phyloP scores from a whole-genome alignment of 2,329 filamentous ascomycete genomes.

The Colletotrichum theobromicola region DNA sequence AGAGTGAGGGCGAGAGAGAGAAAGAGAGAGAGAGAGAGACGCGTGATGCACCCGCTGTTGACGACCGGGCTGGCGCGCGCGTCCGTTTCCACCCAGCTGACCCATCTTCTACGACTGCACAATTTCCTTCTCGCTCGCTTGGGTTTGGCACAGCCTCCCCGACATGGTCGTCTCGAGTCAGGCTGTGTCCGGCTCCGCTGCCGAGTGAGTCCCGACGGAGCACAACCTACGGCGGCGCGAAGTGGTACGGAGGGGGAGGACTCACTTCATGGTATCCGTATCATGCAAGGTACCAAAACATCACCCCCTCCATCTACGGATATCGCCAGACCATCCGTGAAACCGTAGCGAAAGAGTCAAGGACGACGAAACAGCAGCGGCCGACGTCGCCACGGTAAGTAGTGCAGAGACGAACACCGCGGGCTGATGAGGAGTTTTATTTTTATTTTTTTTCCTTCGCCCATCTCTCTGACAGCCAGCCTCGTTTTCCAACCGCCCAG shows the following conservation, averaged over 20 bases:
- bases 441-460: background rate
- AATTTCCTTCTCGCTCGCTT: constrained; percentile 21
- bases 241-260: background rate
- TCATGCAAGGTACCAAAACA: background rate
- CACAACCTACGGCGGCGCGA: background rate
- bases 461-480: background rate
- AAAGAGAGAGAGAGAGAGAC: no score
- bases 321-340: background rate
- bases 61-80: constrained; percentile 6
- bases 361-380: background rate
- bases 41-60: background rate
- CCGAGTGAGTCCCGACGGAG: background rate
- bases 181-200: background rate
- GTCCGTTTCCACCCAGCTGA: background rate
- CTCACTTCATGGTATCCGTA: background rate
- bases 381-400: background rate
- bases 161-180: constrained; percentile 18
- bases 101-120: constrained; percentile 9
- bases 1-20: no score
- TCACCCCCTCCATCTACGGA: background rate
- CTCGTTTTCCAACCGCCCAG: background rate
- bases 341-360: background rate
- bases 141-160: constrained; percentile 11
- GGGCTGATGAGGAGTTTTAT: background rate
- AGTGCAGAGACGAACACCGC: background rate